Conservation (phyloP, 768 basidiomycete species). For the Fistulinella prunicolor region DNA sequence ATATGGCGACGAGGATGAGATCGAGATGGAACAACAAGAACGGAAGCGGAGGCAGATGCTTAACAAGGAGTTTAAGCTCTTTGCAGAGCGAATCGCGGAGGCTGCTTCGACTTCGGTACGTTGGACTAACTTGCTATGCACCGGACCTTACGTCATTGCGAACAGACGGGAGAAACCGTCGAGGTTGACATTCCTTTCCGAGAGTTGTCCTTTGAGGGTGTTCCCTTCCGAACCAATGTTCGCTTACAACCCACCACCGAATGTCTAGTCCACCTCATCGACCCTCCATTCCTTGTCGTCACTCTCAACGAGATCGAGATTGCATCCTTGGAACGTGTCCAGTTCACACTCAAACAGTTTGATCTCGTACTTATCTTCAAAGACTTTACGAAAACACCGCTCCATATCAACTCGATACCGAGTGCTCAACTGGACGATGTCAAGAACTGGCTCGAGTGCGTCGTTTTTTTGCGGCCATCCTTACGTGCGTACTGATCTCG, state of each 20-base stretch:
- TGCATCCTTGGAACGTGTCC: constrained; percentile 94
- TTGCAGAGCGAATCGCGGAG: constrained; percentile 89
- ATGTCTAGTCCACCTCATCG: constrained; percentile 92
- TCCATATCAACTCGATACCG: constrained; percentile 97
- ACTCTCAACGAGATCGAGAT: constrained; percentile 95
- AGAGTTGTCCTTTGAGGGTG: constrained; percentile 95
- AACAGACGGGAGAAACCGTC: constrained; percentile 75
- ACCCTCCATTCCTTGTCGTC: constrained; percentile 93
- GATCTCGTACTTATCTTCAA: constrained; percentile 97
- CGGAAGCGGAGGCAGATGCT: constrained; percentile 82
- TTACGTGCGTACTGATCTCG: constrained; percentile 2
- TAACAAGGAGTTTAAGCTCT: constrained; percentile 92
- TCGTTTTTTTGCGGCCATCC: constrained; percentile 6
- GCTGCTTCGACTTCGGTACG: constrained; percentile 74
- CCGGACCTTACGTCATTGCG: not conserved
- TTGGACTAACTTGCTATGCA: constrained; percentile 1
- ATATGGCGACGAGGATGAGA: constrained; percentile 98
- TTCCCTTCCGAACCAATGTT: constrained; percentile 93
- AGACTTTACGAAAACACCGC: constrained; percentile 87
- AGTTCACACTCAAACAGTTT: constrained; percentile 94
- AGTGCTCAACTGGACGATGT: constrained; percentile 90
- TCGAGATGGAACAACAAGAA: constrained; percentile 98
- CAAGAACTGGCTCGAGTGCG: constrained; percentile 98
- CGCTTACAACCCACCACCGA: constrained; percentile 95
- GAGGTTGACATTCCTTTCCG: constrained; percentile 97